Base-by-base conservation (phyloP, 1,284 basidiomycete genomes). In the Microbotryum lychnidis-dioicae region DNA sequence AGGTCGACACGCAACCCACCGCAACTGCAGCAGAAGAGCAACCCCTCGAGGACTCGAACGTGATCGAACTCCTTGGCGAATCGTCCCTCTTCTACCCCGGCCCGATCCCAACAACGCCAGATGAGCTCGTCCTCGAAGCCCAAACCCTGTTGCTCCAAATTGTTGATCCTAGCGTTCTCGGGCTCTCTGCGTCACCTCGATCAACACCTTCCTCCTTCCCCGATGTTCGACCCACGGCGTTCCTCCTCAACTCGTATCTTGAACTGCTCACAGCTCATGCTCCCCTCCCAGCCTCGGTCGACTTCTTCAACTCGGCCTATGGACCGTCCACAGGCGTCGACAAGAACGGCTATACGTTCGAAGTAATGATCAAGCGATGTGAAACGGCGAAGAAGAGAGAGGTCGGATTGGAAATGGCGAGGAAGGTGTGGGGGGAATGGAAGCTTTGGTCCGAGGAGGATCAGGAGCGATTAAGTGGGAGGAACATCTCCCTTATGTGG, bases 181-280 rank as follows among this genome's bases (percentile, higher is more conserved):
- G 57, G 0, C 27, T 56, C 45, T 25, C 14, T 21, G 56, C 52
- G 23, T 21, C 53, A 21, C 72, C 46, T 7, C 58, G 31, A 33
- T 59, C 49, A 44, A 52, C 53, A 14, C 16, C 55, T 1, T 23
- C 59, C 14, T 33, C 66, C 80, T 89, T 97, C 74, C 73, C 75
- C 3, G 72, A 79, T 50, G 88, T 94, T 33, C 61, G 73, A 3
- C 71, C 87, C 33, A 83, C 84, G 0, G 69, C 87, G 0, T 79
- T 81, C 1, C 79, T 97, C 9, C 72, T 93, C 66, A 90, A 90
- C 71, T 83, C 91, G 1, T 97, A 90, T 73, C 76, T 97, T 46
- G 83, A 87, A 2, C 85, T 92, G 0, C 82, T 87, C 67, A 74
- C 76, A 57, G 66, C 74, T 58, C 77, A 78, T 72, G 69, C 76